Conservation (phyloP, 2,329 filamentous ascomycete genomes). For the Penicillium crustosum region DNA sequence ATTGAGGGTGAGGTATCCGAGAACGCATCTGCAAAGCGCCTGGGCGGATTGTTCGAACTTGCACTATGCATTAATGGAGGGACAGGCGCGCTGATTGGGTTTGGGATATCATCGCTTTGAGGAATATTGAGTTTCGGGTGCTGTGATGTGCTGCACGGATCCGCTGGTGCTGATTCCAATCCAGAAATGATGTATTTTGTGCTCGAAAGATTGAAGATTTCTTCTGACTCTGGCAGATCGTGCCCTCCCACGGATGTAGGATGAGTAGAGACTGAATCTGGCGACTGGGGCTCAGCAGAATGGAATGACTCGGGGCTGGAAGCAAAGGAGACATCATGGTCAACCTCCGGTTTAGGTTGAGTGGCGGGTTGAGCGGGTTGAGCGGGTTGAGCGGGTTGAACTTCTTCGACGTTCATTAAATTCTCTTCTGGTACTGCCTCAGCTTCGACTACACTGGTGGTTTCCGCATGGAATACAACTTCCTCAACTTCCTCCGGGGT, state of each 20-base stretch:
- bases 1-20: conserved; percentile 2
- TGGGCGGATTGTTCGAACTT: neutral
- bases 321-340: conserved; percentile 32
- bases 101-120: neutral
- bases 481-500: neutral
- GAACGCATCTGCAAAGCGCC: neutral
- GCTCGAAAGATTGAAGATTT: conserved; percentile 1
- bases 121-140: neutral
- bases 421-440: neutral
- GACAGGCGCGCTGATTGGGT: no score
- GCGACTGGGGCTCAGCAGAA: conserved; percentile 32
- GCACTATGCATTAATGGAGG: neutral
- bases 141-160: neutral
- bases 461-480: neutral
- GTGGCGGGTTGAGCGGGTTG: neutral
- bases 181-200: neutral
- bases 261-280: conserved; percentile 22
- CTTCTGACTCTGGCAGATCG: conserved; percentile 2
- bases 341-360: conserved; percentile 14
- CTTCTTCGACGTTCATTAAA: neutral
- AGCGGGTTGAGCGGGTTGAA: neutral
- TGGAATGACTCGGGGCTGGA: conserved; percentile 48
- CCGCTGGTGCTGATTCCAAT: neutral
- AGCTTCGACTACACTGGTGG: neutral
- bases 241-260: conserved; percentile 22